Evolutionary conservation across 2,329 filamentous ascomycete genomes (phyloP), one percentile per base, ranked within the genome.

Genomic region (Ophiostoma piceae): DNA sequence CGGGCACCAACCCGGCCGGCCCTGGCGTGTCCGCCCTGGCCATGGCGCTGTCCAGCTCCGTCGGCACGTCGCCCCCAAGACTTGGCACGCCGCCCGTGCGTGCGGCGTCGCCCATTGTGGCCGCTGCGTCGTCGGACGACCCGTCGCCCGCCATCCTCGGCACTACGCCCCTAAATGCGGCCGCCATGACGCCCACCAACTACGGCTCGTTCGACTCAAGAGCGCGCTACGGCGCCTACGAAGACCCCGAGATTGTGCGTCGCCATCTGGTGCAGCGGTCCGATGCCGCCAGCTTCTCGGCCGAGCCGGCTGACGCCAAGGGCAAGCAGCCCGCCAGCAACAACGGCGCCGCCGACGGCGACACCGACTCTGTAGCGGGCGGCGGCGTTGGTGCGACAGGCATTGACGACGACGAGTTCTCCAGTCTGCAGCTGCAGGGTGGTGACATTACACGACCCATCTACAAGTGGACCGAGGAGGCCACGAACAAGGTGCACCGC

Each of bases 391-490:
- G 75, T 74, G 73, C 70, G 1, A 68, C 70, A 8, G 72, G 68
- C 26, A 68, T 72, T 19, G 85, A 87, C 72, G 87, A 90, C 6
- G 91, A 95, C 71, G 92, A 96, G 76, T 99, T 99, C 78, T 97
- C 94, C 39, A 98, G 95, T 79, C 80, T 99, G 77, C 89, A 90
- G 77, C 82, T 99, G 66, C 96, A 98, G 78, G 95, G 95, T 71
- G 95, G 95, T 73, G 95, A 99, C 78, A 90, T 97, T 70, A 97
- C 94, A 32, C 85, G 95, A 72, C 92, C 94, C 69, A 96, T 99
- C 75, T 99, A 99, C 82, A 90, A 92, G 75, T 99, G 96, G 92
- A 92, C 93, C 6, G 93, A 98, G 78, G 92, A 96, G 77, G 91
- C 91, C 68, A 96, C 76, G 83, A 85, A 84, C 72, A 87, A 87